A percentile compares a stretch with the other conserved stretches of the same genome.
Conservation (phyloP, 106 monocot species). For the Dendrobium chrysotoxum region DNA sequence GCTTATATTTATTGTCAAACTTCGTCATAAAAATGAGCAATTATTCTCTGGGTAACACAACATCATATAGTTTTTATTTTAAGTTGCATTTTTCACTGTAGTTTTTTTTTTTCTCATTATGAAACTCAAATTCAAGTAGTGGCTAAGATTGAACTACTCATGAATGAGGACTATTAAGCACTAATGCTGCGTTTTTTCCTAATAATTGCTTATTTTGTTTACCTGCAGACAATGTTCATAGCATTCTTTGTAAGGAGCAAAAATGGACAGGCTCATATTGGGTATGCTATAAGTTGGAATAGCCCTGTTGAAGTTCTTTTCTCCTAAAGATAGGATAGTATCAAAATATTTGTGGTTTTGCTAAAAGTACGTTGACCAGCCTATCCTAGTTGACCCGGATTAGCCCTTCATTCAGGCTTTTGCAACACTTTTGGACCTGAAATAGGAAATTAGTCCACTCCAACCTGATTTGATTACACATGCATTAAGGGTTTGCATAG, state of each 20-base stretch:
- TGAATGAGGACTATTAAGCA: neutral
- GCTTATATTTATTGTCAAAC: too few species aligned
- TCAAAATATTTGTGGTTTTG: neutral
- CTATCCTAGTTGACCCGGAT: too few species aligned
- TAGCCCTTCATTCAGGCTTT: too few species aligned
- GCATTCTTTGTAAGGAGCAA: conserved; percentile 62
- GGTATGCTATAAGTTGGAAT: conserved; percentile 35
- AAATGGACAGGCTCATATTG: conserved; percentile 84
- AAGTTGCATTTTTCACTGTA: neutral
- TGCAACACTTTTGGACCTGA: too few species aligned
- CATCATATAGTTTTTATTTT: neutral
- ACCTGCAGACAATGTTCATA: conserved; percentile 69
- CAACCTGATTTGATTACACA: too few species aligned
- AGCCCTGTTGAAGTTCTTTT: neutral
- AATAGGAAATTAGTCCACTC: too few species aligned
- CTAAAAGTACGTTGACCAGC: neutral
- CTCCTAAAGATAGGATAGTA: neutral
- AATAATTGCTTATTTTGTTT: conserved; percentile 6
- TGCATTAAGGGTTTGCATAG: too few species aligned
- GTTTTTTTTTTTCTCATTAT: neutral
- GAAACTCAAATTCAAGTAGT: neutral
- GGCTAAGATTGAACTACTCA: neutral
- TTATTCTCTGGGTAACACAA: neutral
- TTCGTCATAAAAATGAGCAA: too few species aligned
- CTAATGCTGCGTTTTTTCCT: neutral